These are phyloP conservation scores for Aspergillus cristatus DNA, from an alignment of 495 filamentous ascomycete genomes.

Conservation along the genomic window DNA sequence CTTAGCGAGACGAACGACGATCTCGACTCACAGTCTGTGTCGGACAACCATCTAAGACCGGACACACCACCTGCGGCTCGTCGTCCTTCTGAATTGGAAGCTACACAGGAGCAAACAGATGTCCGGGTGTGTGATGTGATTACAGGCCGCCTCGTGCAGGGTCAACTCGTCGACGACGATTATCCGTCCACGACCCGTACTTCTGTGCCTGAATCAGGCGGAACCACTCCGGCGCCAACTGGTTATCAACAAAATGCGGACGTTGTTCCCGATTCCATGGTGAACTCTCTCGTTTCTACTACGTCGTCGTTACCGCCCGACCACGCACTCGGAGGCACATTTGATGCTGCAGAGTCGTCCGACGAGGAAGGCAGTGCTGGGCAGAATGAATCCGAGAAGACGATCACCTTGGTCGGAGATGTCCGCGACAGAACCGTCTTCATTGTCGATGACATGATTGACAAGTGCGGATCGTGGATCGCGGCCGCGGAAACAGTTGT, in stretches of 20 bases:
- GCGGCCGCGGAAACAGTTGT: slow-evolving; percentile 97
- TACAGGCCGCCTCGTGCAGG: slow-evolving; percentile 85
- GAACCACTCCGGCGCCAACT: slow-evolving; percentile 29
- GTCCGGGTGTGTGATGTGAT: slow-evolving; percentile 82
- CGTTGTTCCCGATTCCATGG: slow-evolving; percentile 51
- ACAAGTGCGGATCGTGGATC: slow-evolving; percentile 94
- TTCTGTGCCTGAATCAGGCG: slow-evolving; percentile 52
- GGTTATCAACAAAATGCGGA: slow-evolving; percentile 34
- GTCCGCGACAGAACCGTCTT: slow-evolving; percentile 79
- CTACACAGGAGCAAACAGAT: slow-evolving; percentile 66
- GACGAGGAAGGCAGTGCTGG: slow-evolving; percentile 78
- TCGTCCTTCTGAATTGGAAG: slow-evolving; percentile 37
- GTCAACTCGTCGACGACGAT: slow-evolving; percentile 92
- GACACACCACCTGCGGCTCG: slow-evolving; percentile 30
- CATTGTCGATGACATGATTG: slow-evolving; percentile 98
- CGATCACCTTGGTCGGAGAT: slow-evolving; percentile 92
- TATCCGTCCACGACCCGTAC: slow-evolving; percentile 60
- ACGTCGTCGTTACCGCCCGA: slow-evolving; percentile 41
- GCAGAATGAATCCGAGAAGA: slow-evolving; percentile 70
- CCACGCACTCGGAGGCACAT: slow-evolving; percentile 72
- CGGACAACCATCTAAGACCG: slow-evolving; percentile 16
- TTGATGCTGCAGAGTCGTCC: slow-evolving; percentile 65
- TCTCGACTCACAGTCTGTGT: slow-evolving; percentile 3
- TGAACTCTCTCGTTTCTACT: slow-evolving; percentile 55
- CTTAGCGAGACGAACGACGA: slow-evolving; percentile 3